phyloP scores from a whole-genome alignment of 202 grass and related monocot species.

The Elaeis oleifera region DNA sequence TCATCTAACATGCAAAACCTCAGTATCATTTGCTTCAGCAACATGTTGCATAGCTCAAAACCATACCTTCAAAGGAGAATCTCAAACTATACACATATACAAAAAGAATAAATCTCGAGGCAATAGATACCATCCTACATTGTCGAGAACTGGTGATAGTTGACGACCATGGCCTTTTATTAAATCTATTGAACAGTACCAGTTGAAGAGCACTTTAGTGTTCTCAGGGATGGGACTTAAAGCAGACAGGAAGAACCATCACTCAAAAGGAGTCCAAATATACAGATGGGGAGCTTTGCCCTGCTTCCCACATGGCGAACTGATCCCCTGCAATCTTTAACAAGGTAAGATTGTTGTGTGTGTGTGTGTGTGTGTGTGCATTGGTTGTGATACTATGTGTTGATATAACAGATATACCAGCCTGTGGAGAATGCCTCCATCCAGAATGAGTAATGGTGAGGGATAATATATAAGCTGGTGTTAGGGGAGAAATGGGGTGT shows the following conservation, averaged over 20 bases:
- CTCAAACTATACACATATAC: neutral
- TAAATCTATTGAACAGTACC: conserved; percentile 6
- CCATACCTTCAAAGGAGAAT: neutral
- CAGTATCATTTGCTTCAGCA: too few species aligned
- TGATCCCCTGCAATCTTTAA: conserved; percentile 1
- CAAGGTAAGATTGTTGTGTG: neutral
- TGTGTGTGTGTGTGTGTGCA: neutral
- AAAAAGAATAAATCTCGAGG: neutral
- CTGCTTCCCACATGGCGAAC: conserved; percentile 15
- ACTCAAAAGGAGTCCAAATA: neutral
- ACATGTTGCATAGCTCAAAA: too few species aligned
- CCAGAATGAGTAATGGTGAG: neutral
- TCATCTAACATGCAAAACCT: too few species aligned
- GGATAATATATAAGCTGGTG: neutral
- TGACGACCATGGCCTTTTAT: neutral
- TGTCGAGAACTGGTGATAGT: neutral
- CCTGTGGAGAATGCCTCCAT: conserved; percentile 14
- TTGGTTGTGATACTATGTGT: neutral
- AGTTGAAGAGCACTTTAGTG: conserved; percentile 1
- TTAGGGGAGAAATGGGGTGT: too few species aligned
- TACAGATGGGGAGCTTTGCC: neutral
- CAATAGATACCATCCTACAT: conserved; percentile 5
- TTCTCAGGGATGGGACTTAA: conserved; percentile 6
- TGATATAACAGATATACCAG: conserved; percentile 6
- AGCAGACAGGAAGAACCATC: conserved; percentile 3